Base-by-base conservation (phyloP, 139 green algal genomes). In the Trebouxia sp. region DNA sequence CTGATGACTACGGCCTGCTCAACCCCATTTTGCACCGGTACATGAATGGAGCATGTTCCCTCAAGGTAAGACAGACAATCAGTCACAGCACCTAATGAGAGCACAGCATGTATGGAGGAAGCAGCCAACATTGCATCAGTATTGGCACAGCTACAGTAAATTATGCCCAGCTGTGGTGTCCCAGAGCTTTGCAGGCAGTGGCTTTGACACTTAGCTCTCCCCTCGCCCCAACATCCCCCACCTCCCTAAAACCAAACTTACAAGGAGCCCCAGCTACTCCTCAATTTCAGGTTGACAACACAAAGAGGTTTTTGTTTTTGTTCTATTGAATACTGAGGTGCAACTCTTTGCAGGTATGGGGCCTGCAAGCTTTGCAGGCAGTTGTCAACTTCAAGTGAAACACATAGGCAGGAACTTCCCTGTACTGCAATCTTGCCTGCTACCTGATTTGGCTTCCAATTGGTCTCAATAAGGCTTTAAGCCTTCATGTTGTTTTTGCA, bases 351-450 rank as follows among this genome's bases (percentile, higher is more conserved):
- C 50, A n/a, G 37, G 50, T 48, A 26, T 79, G n/a, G 24, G 32
- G 24, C 24, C 9, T 76, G 38, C 74, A 39, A 39, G 84, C 84
- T 0, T 67, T 80, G 9, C 15, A 89, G 85, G 85, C 79, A 1
- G 69, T 85, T 0, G 79, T 92, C 24, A 41, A 72, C 28, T 86
- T 58, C 76, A 92, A 92, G 72, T 92, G 88, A 87, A 48, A 70
- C 20, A 50, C 55, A 22, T 88, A 81, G 69, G 80, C 80, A 0
- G 37, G 51, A 32, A n/a, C n/a, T n/a, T n/a, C n/a, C n/a, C n/a
- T n/a, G n/a, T n/a, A n/a, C n/a, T n/a, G n/a, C n/a, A n/a, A n/a
- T n/a, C n/a, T n/a, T n/a, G n/a, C n/a, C n/a, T n/a, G n/a, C n/a
- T 62, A 74, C 20, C 77, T 90, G 65, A 72, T 91, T 58, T 30